Conservation (phyloP, 192 early-diverging fungal species). For the Mortierella antarctica region DNA sequence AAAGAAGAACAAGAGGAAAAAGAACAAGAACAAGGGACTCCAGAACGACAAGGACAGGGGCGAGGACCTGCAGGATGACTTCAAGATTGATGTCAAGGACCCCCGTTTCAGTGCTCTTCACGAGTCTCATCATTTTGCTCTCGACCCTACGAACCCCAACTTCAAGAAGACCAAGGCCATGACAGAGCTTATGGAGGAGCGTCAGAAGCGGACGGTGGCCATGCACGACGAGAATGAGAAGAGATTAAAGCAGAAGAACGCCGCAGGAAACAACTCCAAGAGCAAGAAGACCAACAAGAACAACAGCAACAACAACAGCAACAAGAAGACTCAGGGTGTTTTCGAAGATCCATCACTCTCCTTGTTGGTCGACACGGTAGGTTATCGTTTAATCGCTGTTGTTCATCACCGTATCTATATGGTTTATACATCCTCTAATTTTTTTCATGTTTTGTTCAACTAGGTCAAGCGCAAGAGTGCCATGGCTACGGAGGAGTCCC, state of each 20-base stretch:
- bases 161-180: constrained; percentile 89
- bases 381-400: not conserved
- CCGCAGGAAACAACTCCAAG: constrained; percentile 19
- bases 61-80: constrained; percentile 78
- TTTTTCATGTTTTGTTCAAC: not conserved
- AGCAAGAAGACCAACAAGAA: constrained; percentile 32
- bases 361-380: constrained; percentile 65
- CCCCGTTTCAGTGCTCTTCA: constrained; percentile 85
- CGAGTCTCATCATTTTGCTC: constrained; percentile 89
- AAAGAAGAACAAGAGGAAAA: constrained; percentile 70
- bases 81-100: constrained; percentile 87
- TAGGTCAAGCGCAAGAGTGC: constrained; percentile 71
- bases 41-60: constrained; percentile 58
- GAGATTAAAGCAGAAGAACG: constrained; percentile 24
- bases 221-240: constrained; percentile 49
- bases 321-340: constrained; percentile 12
- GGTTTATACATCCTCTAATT: not conserved
- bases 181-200: constrained; percentile 73
- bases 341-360: constrained; percentile 62
- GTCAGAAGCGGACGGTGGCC: constrained; percentile 51
- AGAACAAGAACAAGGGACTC: constrained; percentile 51
- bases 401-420: not conserved
- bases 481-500: constrained; percentile 55
- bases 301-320: constrained; percentile 20
- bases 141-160: constrained; percentile 94